Base-by-base conservation (phyloP, 2,329 filamentous ascomycete genomes). In the Arthrobotrys conoides region DNA sequence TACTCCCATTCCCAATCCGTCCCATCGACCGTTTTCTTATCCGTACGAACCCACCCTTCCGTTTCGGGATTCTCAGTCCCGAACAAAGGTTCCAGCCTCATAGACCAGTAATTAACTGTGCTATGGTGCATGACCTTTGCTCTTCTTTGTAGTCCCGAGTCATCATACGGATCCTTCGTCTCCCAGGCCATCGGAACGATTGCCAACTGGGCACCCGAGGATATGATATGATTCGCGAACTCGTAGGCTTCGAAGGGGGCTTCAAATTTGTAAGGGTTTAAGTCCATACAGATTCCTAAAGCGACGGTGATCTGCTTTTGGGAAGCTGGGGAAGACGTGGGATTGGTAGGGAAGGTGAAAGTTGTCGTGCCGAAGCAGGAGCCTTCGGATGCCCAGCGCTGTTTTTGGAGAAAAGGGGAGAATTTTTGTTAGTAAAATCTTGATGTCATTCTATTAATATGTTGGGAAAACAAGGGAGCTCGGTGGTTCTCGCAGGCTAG, bases 141-240 rank as follows among this genome's bases (percentile, higher is more conserved):
- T 30, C 3, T 10, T n/a, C 10, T 41, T 16, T 71, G 49, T n/a
- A 67, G 33, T 14, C 67, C 38, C 12, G 24, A 38, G 20, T 36
- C 81, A 86, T 87, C 78, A 86, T 89, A 70, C 83, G 86, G 0
- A 6, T 87, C 83, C 20, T 85, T 83, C 16, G 91, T 93, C 36
- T 92, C 86, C 92, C 92, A 95, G 0, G 93, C 92, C 92, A 94
- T 94, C 3, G 88, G 89, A 0, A 95, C 81, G 38, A 94, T 88
- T 0, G 93, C 89, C 0, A 94, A 80, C 14, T 90, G 89, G 0
- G 91, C 88, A 0, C 87, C 82, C 0, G 85, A 84, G 0, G 89
- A 84, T 0, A 93, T 83, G 5, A 91, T 85, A 51, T 92, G 89
- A 24, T 85, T 87, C 10, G 84, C 86, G 80, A 86, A 90, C 80